Evolutionary conservation across 2,329 filamentous ascomycete genomes (phyloP), one percentile per base, ranked within the genome.

Genomic region (Dactylellina parvicollis): DNA sequence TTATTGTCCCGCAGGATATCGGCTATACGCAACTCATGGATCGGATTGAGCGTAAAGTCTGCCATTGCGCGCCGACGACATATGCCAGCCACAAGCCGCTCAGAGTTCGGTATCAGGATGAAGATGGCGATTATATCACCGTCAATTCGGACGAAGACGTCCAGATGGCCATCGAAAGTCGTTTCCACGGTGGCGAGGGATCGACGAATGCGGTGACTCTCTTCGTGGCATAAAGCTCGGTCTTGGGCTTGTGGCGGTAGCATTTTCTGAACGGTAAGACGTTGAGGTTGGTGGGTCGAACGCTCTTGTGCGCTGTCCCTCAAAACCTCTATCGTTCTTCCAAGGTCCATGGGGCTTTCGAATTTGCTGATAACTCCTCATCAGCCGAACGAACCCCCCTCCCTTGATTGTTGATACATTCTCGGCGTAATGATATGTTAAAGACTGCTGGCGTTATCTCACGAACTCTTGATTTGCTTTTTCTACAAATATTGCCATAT

Each of bases 61-160:
- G 74, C 8, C 72, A 77, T 50, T 77, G 90, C 90, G 71, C 88
- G 92, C 62, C 93, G 93, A 77, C 96, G 92, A 18, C 93, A 97
- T 78, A 89, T 89, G 77, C 90, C 88, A 78, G 91, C 92, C 75
- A 89, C 90, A 76, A 65, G n/a, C 67, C 67, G 16, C 87, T 97
- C 77, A 92, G 92, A 81, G 83, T 99, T 64, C 91, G 92, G 75
- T 99, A 98, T 81, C 87, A 89, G 56, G 95, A 99, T 79, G 90
- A 93, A 78, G 95, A 99, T 76, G 91, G 91, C 52, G 95, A 98
- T 79, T 94, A 90, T 79, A 91, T 99, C 74, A 93, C 90, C 56
- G 97, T 99, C 61, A 90, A 95, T 80, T 94, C 90, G 74, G 95
- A 99, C 78, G 95, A 99, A 78, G 95, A 97, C 77, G 95, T 99